Conservation (phyloP, 495 filamentous ascomycete genomes). For the Penicillium paradoxum region DNA sequence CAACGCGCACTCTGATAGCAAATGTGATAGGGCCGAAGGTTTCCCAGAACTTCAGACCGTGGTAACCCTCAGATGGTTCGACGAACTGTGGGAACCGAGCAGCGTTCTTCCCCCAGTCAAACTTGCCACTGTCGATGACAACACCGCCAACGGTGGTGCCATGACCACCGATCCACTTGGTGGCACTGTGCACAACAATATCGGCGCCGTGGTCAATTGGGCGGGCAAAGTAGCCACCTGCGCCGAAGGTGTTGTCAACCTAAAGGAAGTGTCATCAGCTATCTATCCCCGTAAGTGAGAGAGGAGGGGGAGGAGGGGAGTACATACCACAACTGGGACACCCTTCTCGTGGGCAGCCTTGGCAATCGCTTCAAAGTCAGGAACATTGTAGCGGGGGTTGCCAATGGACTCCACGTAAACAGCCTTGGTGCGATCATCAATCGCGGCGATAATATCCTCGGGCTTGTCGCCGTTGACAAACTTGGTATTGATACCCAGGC, state of each 20-base stretch:
- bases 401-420: constrained; percentile 94
- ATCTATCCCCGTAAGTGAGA: background rate
- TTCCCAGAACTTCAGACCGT: constrained; percentile 96
- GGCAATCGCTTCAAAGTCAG: constrained; percentile 79
- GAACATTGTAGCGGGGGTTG: constrained; percentile 93
- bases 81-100: constrained; percentile 90
- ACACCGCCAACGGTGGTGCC: constrained; percentile 93
- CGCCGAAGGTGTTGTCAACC: constrained; percentile 97
- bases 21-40: constrained; percentile 85
- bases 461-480: constrained; percentile 84
- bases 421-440: constrained; percentile 96
- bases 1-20: constrained; percentile 74
- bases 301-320: background rate
- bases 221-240: constrained; percentile 84
- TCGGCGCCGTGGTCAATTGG: constrained; percentile 93
- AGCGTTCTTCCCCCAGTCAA: constrained; percentile 90
- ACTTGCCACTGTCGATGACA: constrained; percentile 87
- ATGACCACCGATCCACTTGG: constrained; percentile 98
- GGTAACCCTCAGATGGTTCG: constrained; percentile 89
- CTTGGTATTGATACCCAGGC: constrained; percentile 84
- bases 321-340: constrained; percentile 74
- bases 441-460: constrained; percentile 74
- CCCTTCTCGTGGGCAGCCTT: constrained; percentile 76
- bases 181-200: constrained; percentile 92
- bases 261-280: constrained; percentile 19